These are phyloP conservation scores for Exophiala sideris DNA, from an alignment of 2,329 filamentous ascomycete genomes.

Conservation along the genomic window DNA sequence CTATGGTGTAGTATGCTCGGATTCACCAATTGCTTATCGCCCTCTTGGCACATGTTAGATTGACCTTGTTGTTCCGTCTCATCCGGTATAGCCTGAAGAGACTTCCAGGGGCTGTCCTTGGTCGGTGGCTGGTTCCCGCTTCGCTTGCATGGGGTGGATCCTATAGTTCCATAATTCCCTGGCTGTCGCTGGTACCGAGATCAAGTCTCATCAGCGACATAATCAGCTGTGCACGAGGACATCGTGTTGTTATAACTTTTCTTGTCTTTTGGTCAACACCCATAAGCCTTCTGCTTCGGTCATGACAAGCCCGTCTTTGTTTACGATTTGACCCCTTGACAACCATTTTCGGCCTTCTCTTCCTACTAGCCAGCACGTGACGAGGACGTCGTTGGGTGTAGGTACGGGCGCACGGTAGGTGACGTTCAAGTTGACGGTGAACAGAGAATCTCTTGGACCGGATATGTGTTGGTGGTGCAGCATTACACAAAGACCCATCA, in stretches of 20 bases:
- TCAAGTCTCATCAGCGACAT: too few species aligned
- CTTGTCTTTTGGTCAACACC: constrained; percentile 22
- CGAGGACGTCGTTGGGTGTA: constrained; percentile 24
- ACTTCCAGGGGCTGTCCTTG: not conserved
- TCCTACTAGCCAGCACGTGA: constrained; percentile 24
- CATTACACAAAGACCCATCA: constrained; percentile 41
- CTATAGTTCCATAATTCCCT: not conserved
- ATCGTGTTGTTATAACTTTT: constrained; percentile 18
- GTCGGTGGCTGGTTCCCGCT: not conserved
- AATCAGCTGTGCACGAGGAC: too few species aligned
- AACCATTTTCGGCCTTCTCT: constrained; percentile 27
- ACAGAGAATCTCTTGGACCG: constrained; percentile 22
- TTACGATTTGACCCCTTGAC: constrained; percentile 26
- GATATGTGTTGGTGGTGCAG: constrained; percentile 28
- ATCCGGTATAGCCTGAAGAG: not conserved
- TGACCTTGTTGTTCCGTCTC: not conserved
- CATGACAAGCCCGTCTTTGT: constrained; percentile 26
- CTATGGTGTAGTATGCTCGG: not conserved
- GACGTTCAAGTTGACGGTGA: constrained; percentile 27
- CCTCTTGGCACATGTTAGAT: not conserved
- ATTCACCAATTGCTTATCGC: not conserved
- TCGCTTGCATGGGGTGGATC: not conserved
- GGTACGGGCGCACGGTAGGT: constrained; percentile 26
- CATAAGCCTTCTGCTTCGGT: constrained; percentile 28
- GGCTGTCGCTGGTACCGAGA: too few species aligned